phyloP scores from a whole-genome alignment of 805 yeast species.

The Allodekkera sacchari region DNA sequence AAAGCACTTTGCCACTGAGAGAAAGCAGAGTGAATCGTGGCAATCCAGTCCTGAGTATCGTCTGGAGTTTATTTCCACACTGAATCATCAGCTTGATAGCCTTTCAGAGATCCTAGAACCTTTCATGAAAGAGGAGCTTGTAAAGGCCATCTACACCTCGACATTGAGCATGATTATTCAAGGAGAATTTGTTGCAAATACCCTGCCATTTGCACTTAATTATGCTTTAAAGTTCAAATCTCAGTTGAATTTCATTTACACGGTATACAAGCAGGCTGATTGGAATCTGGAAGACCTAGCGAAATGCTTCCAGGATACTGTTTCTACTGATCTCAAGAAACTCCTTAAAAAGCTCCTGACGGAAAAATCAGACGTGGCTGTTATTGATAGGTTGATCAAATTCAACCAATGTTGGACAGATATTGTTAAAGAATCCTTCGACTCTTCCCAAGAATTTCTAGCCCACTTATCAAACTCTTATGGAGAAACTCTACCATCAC shows the following conservation, averaged over 20 bases:
- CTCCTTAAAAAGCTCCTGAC: background rate
- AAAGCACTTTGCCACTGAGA: background rate
- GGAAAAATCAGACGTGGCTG: no score
- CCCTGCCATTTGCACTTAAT: background rate
- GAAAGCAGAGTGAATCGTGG: background rate
- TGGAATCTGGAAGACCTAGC: background rate
- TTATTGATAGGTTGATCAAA: no score
- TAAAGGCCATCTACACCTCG: background rate
- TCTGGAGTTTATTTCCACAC: background rate
- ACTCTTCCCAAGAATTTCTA: no score
- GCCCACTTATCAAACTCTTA: no score
- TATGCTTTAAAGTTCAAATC: background rate
- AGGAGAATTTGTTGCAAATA: background rate
- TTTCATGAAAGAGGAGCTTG: background rate
- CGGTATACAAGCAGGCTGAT: background rate
- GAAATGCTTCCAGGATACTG: background rate
- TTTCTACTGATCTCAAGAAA: background rate
- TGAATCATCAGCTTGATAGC: background rate
- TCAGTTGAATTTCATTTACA: background rate
- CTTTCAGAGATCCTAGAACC: background rate
- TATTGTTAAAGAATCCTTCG: no score
- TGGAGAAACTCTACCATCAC: no score
- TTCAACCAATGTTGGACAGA: no score
- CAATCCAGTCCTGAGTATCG: background rate
- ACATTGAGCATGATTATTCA: background rate